Base-by-base conservation (phyloP, 2,329 filamentous ascomycete species). In the Sordariomycetes sp. region DNA sequence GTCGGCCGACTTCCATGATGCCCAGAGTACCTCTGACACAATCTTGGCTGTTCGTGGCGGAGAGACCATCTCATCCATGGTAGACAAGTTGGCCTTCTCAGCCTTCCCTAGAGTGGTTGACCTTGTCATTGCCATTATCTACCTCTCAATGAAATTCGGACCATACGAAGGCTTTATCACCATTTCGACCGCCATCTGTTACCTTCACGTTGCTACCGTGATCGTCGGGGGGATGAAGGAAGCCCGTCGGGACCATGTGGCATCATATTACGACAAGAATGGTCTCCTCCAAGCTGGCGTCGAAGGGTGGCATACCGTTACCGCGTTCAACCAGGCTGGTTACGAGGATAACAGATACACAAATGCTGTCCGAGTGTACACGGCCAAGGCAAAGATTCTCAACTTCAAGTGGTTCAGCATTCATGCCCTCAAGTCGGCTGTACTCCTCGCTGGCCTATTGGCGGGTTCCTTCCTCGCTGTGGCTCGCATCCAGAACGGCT, bases 361-460 rank as follows among this genome's bases (percentile, higher is more conserved):
- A 3, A 68, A 71, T 56, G 79, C 79, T 10, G 75, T 82, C 20
- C 53, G 68, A 5, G 20, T 52, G 8, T 39, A 55, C 34, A 54
- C 45, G 3, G 53, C 25, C 13, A 58, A 58, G 42, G 68, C 69
- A 4, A 70, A 73, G 60, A 64, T 65, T 10, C 67, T 75, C 13
- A 71, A 69, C 57, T 61, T 62, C 39, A 57, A 59, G 17, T 62
- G 60, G 60, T 62, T 61, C 56, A 58, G 59, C 12, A 59, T 59
- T n/a, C 58, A 59, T 54, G 79, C 77, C 1, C 75, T 80, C 53
- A 79, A 82, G 60, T 80, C 79, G 54, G 65, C 88, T 42, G 78
- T 89, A 34, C 75, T 89, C n/a, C 81, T 84, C 0, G 82, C 78
- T 59, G 86, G 87, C 58, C 79, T 90, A 48, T 75, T 87, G 15